Evolutionary conservation across 495 filamentous ascomycete genomes (phyloP), one percentile per base, ranked within the genome.

Genomic region (Penicillium antarcticum): DNA sequence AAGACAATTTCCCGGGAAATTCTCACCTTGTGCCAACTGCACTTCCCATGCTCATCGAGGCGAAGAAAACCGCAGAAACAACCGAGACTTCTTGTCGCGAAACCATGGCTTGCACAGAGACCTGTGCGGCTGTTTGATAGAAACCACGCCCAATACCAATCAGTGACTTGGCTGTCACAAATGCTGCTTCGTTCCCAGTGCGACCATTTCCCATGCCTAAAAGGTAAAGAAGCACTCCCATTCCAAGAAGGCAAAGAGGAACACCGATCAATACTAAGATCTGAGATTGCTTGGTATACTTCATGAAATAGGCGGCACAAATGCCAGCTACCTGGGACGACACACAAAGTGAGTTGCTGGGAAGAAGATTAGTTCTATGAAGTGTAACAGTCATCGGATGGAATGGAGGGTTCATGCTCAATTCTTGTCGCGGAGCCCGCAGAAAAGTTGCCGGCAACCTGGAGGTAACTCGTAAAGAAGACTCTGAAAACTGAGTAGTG

Each of bases 391-490:
- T 18, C 4, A 26, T 34, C 8, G 6, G 7, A 16, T 1, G 14
- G n/a, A 40, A 4, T 8, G 18, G 14, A 13, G 5, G 21, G 24
- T 21, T 23, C 52, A 12, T 55, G 57, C 61, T 65, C 61, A 14
- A 65, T 61, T 31, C 61, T 51, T 8, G 58, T 65, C 8, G 61
- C 58, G 1, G 49, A 23, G 2, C 55, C 61, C 0, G 61, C 43
- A 14, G 39, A 41, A 11, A 59, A 59, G 29, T 61, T 56, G 0
- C 50, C 58, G 14, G 61, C 58, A 10, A 65, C 58, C 29, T 65
- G 55, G 1, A 65, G 55, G 21, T 65, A 65, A 33, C 61, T 65
- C 1, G 61, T 52, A 18, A 65, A 65, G 29, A 65, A 65, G 5
- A 65, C 58, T 12, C 55, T 55, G 31, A 61, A 61, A 1, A 65